Percentiles rank a stretch among this genome's conserved stretches.
Conservation (phyloP, 345 rosid genomes). For the Ailanthus altissimus region DNA sequence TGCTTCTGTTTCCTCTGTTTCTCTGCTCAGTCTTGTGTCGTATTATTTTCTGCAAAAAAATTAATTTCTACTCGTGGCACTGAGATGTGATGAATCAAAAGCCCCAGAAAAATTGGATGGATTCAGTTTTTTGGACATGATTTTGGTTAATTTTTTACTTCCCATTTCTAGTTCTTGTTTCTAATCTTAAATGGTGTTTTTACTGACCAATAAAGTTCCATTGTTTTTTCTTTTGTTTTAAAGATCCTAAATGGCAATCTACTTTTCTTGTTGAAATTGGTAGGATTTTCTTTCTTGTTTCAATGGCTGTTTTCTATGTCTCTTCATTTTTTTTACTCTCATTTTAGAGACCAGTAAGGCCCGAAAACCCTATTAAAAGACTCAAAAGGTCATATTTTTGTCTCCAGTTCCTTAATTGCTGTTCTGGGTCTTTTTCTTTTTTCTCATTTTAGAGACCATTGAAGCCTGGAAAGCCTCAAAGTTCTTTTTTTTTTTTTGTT, state of each 20-base stretch:
- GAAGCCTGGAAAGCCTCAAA: background rate
- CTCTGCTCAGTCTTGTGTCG: background rate
- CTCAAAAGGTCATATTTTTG: background rate
- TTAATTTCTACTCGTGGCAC: background rate
- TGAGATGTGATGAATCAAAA: background rate
- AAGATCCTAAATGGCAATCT: too few species aligned
- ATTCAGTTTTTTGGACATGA: background rate
- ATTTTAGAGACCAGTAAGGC: background rate
- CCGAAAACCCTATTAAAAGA: background rate
- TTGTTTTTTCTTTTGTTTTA: background rate
- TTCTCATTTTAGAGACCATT: background rate
- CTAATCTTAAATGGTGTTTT: background rate
- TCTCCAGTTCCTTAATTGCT: conserved; percentile 16
- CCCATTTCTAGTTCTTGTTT: background rate
- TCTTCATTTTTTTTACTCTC: background rate
- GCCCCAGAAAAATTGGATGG: background rate
- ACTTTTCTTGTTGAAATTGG: too few species aligned
- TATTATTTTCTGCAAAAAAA: background rate
- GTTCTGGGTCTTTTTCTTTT: conserved; percentile 7
- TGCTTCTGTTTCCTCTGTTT: background rate
- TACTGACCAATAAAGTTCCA: background rate
- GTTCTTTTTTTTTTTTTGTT: background rate
- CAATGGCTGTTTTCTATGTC: conserved; percentile 20
- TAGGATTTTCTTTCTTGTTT: conserved; percentile 15
- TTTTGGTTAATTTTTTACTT: background rate